Conservation (phyloP, 768 basidiomycete genomes). For the Suillus bovinus region DNA sequence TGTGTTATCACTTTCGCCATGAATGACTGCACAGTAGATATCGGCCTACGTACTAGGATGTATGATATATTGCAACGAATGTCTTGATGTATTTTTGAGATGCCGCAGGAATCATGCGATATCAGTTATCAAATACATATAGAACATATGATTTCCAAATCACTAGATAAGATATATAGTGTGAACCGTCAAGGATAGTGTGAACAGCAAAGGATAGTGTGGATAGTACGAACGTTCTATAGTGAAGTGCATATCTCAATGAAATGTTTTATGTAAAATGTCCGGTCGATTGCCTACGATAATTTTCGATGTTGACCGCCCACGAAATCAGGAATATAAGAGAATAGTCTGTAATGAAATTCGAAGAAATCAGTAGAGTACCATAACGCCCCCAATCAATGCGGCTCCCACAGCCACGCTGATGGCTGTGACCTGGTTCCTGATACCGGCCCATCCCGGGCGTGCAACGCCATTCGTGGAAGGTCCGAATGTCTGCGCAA, state of each 20-base stretch:
- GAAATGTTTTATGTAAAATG: no score
- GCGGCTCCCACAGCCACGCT: slow-evolving; percentile 17
- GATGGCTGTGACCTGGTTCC: slow-evolving; percentile 16
- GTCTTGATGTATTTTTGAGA: not conserved
- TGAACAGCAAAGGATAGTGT: no score
- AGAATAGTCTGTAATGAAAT: not conserved
- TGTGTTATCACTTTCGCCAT: not conserved
- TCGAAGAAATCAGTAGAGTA: slow-evolving; percentile 19
- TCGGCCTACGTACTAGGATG: not conserved
- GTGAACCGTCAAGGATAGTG: no score
- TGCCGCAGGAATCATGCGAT: not conserved
- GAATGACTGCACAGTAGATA: not conserved
- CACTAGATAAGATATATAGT: no score
- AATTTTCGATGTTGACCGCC: not conserved
- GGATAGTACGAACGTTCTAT: no score
- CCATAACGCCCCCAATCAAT: slow-evolving; percentile 25
- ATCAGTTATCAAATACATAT: not conserved
- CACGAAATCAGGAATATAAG: no score
- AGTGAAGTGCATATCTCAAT: not conserved
- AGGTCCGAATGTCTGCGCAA: slow-evolving; percentile 27
- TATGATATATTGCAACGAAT: not conserved
- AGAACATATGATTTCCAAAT: not conserved
- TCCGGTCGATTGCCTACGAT: not conserved
- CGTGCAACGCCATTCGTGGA: slow-evolving; percentile 15
- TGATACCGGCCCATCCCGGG: not conserved